Conservation (phyloP, 179 eudicot species). For the Nepenthes alata region DNA sequence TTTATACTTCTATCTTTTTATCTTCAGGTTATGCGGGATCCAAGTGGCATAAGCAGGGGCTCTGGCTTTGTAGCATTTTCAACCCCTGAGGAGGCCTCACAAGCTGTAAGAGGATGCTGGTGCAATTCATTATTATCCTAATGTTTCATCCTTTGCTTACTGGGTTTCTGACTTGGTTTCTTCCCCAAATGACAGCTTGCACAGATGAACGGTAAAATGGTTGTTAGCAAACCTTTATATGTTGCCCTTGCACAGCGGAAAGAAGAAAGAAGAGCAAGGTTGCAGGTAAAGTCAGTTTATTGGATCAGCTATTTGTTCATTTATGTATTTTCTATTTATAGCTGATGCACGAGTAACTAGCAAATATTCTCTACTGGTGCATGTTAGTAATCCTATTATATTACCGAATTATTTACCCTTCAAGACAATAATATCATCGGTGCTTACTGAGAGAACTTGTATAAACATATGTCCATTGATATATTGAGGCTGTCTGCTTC, state of each 20-base stretch:
- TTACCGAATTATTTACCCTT: too few relatives aligned
- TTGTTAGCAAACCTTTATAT: slow-evolving; percentile 59
- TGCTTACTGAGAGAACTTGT: too few relatives aligned
- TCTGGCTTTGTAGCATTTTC: slow-evolving; percentile 75
- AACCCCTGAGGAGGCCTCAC: slow-evolving; percentile 53
- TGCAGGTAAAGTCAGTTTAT: slow-evolving; percentile 35
- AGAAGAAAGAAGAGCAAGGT: slow-evolving; percentile 58
- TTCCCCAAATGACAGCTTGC: slow-evolving; percentile 29
- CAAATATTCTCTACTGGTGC: background rate
- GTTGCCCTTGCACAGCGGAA: slow-evolving; percentile 72
- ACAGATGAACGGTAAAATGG: slow-evolving; percentile 76
- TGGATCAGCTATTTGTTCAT: background rate
- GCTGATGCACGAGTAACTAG: background rate
- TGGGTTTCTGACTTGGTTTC: background rate
- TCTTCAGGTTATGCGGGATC: slow-evolving; percentile 63
- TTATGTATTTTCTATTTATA: background rate
- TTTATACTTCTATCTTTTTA: background rate
- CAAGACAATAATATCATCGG: too few relatives aligned
- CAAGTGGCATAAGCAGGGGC: slow-evolving; percentile 66
- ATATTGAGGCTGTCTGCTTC: too few relatives aligned
- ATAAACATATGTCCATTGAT: too few relatives aligned
- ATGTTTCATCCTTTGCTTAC: background rate
- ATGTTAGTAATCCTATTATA: background rate
- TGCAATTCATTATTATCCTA: background rate
- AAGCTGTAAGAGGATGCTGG: slow-evolving; percentile 43